Percentiles rank a stretch among this genome's conserved stretches.
Conservation (phyloP, 2,329 filamentous ascomycete species). For the Coleophoma cylindrospora region DNA sequence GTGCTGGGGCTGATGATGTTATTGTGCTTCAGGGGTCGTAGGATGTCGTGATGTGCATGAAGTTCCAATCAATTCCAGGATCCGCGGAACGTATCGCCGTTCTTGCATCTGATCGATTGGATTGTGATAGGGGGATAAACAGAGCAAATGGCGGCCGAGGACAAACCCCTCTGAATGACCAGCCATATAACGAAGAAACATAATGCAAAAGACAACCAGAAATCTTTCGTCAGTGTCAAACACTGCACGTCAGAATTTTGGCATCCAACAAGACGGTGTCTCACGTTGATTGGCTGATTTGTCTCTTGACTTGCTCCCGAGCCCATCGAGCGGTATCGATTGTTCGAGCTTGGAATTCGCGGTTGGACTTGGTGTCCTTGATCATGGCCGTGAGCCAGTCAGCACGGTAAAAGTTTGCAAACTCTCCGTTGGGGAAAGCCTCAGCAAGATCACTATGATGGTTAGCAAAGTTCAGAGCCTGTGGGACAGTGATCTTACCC, state of each 20-base stretch:
- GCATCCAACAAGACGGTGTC: slow-evolving; percentile 22
- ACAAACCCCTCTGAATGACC: slow-evolving; percentile 28
- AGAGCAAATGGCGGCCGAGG: slow-evolving; percentile 25
- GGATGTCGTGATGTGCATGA: neutral
- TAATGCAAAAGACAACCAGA: slow-evolving; percentile 7
- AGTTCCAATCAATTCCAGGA: neutral
- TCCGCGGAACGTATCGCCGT: neutral
- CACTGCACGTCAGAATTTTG: slow-evolving; percentile 16
- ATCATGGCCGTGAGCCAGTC: slow-evolving; percentile 90
- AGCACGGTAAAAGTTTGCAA: slow-evolving; percentile 77
- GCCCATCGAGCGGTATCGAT: slow-evolving; percentile 96
- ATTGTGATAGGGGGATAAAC: slow-evolving; percentile 7
- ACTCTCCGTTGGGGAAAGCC: slow-evolving; percentile 86
- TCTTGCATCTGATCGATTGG: slow-evolving; percentile 10
- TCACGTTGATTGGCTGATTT: slow-evolving; percentile 45
- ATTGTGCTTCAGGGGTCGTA: slow-evolving; percentile 1
- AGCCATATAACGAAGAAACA: slow-evolving; percentile 11
- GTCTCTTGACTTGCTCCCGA: slow-evolving; percentile 93
- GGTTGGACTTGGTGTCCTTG: slow-evolving; percentile 85
- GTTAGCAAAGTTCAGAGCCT: slow-evolving; percentile 8
- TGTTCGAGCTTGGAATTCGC: slow-evolving; percentile 79
- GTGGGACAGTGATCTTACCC: slow-evolving; percentile 55
- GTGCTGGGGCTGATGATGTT: neutral
- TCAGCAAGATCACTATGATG: slow-evolving; percentile 78
- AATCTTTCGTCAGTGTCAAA: neutral